Percentiles rank a stretch among this genome's conserved stretches.
Evolutionary conservation across 768 basidiomycete species (phyloP).

Genomic region (Mycena metata): DNA sequence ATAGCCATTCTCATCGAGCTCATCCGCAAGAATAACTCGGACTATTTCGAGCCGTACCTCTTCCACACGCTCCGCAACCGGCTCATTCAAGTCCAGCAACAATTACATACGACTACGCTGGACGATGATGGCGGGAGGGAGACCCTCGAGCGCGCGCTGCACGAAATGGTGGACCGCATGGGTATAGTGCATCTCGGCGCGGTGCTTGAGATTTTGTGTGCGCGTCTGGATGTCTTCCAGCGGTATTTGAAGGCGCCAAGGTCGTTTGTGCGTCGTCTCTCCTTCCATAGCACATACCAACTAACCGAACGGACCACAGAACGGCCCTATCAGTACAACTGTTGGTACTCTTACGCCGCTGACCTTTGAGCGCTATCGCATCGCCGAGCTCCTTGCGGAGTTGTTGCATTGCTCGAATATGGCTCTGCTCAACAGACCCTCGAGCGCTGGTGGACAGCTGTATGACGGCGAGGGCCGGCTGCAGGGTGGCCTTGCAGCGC

Average conservation of each 20-base stretch:
- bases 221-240: slow-evolving; percentile 77
- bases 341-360: slow-evolving; percentile 83
- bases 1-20: slow-evolving; percentile 93
- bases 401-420: slow-evolving; percentile 98
- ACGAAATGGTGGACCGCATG: slow-evolving; percentile 86
- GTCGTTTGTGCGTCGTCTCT: slow-evolving; percentile 70
- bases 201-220: slow-evolving; percentile 80
- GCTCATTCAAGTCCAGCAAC: slow-evolving; percentile 89
- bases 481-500: slow-evolving; percentile 85
- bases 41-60: slow-evolving; percentile 97
- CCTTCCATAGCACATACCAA: slow-evolving; percentile 1
- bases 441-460: slow-evolving; percentile 67
- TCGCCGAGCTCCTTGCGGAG: slow-evolving; percentile 97
- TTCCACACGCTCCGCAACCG: slow-evolving; percentile 95
- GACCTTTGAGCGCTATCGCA: slow-evolving; percentile 94
- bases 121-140: slow-evolving; percentile 69
- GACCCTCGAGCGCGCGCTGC: slow-evolving; percentile 77
- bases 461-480: slow-evolving; percentile 89
- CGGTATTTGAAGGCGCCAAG: slow-evolving; percentile 78
- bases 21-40: slow-evolving; percentile 97
- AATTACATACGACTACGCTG: slow-evolving; percentile 57
- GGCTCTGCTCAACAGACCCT: slow-evolving; percentile 91
- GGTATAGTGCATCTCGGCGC: slow-evolving; percentile 93
- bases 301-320: slow-evolving; percentile 55
- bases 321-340: slow-evolving; percentile 77